These are phyloP conservation scores for Phytophthora kernoviae DNA, from an alignment of 352 stramenopile species.

Conservation along the genomic window DNA sequence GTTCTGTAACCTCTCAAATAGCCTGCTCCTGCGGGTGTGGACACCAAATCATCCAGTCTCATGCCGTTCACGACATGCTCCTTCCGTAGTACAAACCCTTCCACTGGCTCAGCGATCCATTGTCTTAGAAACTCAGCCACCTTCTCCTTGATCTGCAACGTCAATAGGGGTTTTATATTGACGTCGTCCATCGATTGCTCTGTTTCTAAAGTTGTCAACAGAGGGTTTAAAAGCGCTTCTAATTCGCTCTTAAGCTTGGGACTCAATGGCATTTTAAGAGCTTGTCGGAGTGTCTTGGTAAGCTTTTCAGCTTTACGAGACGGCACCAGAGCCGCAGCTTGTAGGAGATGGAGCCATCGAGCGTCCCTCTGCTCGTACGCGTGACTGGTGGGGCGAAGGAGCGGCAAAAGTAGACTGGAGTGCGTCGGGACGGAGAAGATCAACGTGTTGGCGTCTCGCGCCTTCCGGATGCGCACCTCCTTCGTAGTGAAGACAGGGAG, in stretches of 20 bases:
- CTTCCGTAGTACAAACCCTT: conserved; percentile 72
- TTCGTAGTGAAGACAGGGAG: conserved; percentile 59
- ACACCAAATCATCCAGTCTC: conserved; percentile 66
- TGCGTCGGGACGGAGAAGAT: conserved; percentile 50
- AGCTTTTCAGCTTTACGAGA: conserved; percentile 65
- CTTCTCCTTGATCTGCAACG: conserved; percentile 71
- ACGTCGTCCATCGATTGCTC: conserved; percentile 1
- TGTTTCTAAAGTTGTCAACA: conserved; percentile 22
- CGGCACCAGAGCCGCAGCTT: conserved; percentile 62
- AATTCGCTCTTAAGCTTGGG: conserved; percentile 40
- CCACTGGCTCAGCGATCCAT: conserved; percentile 73
- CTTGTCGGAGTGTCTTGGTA: conserved; percentile 47
- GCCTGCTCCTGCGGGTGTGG: conserved; percentile 60
- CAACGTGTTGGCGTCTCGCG: conserved; percentile 57
- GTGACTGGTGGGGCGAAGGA: conserved; percentile 49
- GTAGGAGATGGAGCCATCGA: conserved; percentile 75
- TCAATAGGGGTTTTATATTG: conserved; percentile 38
- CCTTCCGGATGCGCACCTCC: conserved; percentile 60
- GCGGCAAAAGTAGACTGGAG: conserved; percentile 65
- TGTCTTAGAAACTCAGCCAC: conserved; percentile 68
- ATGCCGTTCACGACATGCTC: conserved; percentile 70
- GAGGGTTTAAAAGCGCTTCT: conserved; percentile 32
- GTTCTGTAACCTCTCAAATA: conserved; percentile 65
- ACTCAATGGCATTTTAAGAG: conserved; percentile 50
- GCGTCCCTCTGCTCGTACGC: conserved; percentile 66